Base-by-base conservation (phyloP, 2,329 filamentous ascomycete genomes). In the Nemania diffusa region DNA sequence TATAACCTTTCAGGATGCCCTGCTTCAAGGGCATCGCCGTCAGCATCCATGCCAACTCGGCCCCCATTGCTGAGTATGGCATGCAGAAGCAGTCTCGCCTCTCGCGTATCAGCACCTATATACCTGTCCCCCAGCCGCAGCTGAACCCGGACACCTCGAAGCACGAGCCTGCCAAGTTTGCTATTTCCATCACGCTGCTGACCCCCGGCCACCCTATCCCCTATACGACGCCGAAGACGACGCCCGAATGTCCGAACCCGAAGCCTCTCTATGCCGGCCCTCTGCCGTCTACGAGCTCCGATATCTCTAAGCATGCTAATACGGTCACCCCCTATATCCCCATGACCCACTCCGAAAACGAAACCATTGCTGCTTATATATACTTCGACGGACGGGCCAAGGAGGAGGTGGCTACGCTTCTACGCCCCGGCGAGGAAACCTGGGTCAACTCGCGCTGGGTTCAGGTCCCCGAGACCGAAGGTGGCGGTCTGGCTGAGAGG, bases 361-460 rank as follows among this genome's bases (percentile, higher is more conserved):
- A 99, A 82, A 99, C 96, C 15, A 95, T 99, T 74, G 96, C 96
- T 34, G 96, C 95, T 42, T 99, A 99, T 80, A 98, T 99, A 74
- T 99, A 99, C 82, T 99, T 99, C 77, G 96, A 99, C 80, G 96
- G 96, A 20, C 87, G 96, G 69, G 88, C 88, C 68, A 99, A 99
- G 79, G 96, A 99, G 79, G 96, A 99, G 81, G 97, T 99, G 2
- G 96, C 96, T 59, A 99, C 96, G 13, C 84, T 99, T 64, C 84
- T 99, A 59, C 87, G 96, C 62, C 91, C 94, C 13, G 95, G 96
- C 26, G 96, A 98, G 78, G 96, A 99, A 81, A 99, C 96, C 1
- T 99, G 96, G 96, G 97, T 99, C 26, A 99, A 98, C 77, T 97
- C 94, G 63, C 87, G 96, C 74, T 99, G 96, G 96, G 96, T 99